Evolutionary conservation across 352 stramenopile genomes (phyloP).

Genomic region (Phytopythium sindhum): DNA sequence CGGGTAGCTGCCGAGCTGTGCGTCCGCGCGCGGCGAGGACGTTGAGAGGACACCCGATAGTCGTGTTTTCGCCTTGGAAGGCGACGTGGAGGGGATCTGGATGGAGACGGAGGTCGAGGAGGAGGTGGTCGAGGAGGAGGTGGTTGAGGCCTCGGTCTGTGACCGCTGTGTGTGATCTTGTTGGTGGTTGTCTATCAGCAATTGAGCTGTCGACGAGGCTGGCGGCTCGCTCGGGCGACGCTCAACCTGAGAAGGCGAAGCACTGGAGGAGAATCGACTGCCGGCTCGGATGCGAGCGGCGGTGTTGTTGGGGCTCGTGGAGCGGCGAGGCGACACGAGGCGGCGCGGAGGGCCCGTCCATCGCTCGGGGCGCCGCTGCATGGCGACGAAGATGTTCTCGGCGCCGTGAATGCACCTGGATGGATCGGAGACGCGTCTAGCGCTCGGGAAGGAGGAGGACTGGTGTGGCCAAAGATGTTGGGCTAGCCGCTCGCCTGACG

Average conservation of each 20-base stretch:
- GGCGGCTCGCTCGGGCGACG: neutral
- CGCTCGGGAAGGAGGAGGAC: no score
- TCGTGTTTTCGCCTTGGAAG: neutral
- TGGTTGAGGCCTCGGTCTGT: neutral
- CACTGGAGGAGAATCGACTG: neutral
- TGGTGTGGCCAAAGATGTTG: no score
- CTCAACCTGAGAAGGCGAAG: neutral
- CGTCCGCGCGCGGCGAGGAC: slow-evolving; percentile 34
- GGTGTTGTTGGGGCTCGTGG: neutral
- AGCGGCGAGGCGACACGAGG: slow-evolving; percentile 6
- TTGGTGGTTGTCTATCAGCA: neutral
- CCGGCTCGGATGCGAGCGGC: neutral
- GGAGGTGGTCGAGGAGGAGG: neutral
- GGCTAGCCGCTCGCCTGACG: neutral
- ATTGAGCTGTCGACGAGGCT: neutral
- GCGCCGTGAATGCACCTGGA: no score
- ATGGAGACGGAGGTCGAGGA: neutral
- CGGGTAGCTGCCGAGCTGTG: slow-evolving; percentile 64
- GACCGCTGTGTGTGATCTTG: neutral
- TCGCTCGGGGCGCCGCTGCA: neutral
- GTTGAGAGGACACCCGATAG: neutral
- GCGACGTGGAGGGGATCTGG: slow-evolving; percentile 1
- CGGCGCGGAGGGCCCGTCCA: slow-evolving; percentile 2
- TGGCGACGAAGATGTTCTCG: no score
- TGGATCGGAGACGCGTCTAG: no score